Base-by-base conservation (phyloP, 2,329 filamentous ascomycete species). In the Gliomastix tumulicola region DNA sequence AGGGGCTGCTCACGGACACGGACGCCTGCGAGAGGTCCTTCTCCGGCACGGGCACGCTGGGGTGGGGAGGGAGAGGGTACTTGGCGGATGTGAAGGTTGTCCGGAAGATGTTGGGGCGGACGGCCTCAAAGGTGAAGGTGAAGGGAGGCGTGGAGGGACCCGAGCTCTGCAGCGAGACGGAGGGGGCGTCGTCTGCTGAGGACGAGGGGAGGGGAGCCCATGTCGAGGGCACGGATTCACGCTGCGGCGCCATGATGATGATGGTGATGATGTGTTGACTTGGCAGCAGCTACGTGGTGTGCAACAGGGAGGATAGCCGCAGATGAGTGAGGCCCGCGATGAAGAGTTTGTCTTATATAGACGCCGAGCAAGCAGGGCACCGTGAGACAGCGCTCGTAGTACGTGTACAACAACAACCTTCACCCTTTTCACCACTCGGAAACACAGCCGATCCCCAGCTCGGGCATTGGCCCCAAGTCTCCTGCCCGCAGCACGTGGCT, bases 41-140 rank as follows among this genome's bases (percentile, higher is more conserved):
- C 22, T 44, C 34, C 2, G 70, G 69, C n/a, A 63, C 62, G 7
- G 54, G 54, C 6, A 75, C 66, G 37, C 77, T 82, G 7, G 81
- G 81, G 47, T 76, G 76, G 2, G 81, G 81, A 20, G 82, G 78
- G 3, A 83, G 51, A 7, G 75, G 75, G 48, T 85, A 80, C 3
- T 67, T 65, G 12, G 65, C 49, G 0, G 81, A 80, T 2, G 72
- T 69, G 50, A 85, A 85, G 0, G 77, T 80, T 2, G 81, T 82
- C 30, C 81, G 66, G 57, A 85, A 87, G 13, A 85, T 60, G 35
- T 79, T 80, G 16, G 69, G 63, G 13, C 71, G 68, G 21, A 86
- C 47, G 0, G 73, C 66, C 50, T 84, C 75, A 43, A 86, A 83
- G 1, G 66, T 65, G 50, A 85, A 86, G 13, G 67, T 55, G 41